A percentile compares a stretch with the other conserved stretches of the same genome.
These are phyloP conservation scores for Canna indica DNA, from an alignment of 176 grass and related monocot genomes.

Conservation along the genomic window DNA sequence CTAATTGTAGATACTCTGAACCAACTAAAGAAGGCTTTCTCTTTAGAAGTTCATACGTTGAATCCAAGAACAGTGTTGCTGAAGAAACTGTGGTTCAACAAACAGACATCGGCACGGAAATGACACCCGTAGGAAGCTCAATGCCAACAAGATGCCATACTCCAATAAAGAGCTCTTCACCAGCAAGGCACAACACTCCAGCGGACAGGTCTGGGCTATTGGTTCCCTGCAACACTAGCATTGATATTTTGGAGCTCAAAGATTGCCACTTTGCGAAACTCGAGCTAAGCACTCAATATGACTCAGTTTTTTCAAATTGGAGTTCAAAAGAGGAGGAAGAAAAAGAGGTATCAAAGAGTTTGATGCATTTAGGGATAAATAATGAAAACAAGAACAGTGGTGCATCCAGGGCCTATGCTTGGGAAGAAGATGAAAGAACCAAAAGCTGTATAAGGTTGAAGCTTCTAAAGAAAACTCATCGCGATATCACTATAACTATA, in stretches of 20 bases:
- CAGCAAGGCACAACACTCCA: conserved; percentile 66
- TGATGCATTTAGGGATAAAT: conserved; percentile 62
- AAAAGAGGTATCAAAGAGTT: conserved; percentile 72
- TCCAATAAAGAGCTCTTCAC: conserved; percentile 56
- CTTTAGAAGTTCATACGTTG: conserved; percentile 47
- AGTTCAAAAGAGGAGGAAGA: conserved; percentile 89
- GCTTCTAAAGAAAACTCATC: neutral
- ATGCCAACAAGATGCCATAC: conserved; percentile 41
- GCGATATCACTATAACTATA: neutral
- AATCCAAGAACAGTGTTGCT: conserved; percentile 18
- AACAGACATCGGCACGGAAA: conserved; percentile 54
- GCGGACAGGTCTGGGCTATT: conserved; percentile 48
- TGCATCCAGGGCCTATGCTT: conserved; percentile 42
- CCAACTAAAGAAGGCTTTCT: conserved; percentile 65
- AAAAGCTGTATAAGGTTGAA: conserved; percentile 78
- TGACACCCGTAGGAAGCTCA: conserved; percentile 55
- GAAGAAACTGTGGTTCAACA: conserved; percentile 5
- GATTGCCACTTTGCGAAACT: conserved; percentile 72
- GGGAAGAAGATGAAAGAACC: conserved; percentile 78
- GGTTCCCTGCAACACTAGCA: conserved; percentile 32
- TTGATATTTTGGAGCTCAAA: conserved; percentile 48
- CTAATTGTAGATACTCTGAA: conserved; percentile 29
- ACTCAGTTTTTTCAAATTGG: conserved; percentile 55
- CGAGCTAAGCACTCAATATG: conserved; percentile 56
- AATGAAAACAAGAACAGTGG: conserved; percentile 30